These are phyloP conservation scores for Manihot esculenta DNA, from an alignment of 441 rosid genomes.

Conservation along the genomic window DNA sequence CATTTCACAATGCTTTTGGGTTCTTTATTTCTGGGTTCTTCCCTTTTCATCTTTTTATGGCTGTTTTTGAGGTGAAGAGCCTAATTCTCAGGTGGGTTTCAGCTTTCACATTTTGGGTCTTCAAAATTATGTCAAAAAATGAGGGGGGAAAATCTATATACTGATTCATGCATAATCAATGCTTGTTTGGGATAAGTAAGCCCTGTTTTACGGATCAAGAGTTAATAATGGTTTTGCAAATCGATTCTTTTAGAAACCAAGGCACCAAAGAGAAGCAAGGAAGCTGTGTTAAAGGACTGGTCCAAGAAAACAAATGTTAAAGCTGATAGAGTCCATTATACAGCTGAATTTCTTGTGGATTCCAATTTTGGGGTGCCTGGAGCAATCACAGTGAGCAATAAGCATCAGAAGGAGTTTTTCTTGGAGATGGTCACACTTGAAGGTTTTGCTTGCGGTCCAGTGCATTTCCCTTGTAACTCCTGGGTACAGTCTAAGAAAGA, in stretches of 20 bases:
- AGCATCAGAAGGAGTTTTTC: constrained; percentile 85
- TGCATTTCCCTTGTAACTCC: constrained; percentile 91
- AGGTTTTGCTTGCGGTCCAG: constrained; percentile 80
- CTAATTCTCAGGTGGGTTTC: not conserved
- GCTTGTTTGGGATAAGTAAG: not conserved
- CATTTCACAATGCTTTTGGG: not conserved
- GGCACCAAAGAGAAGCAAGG: constrained; percentile 67
- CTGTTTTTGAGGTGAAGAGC: constrained; percentile 2
- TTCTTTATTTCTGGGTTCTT: constrained; percentile 2
- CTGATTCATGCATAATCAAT: not conserved
- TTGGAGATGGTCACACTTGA: constrained; percentile 79
- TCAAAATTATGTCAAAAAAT: constrained; percentile 1
- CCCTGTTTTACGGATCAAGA: not conserved
- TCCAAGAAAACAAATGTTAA: constrained; percentile 66
- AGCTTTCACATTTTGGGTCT: constrained; percentile 7
- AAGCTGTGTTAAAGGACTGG: constrained; percentile 75
- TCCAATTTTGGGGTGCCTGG: constrained; percentile 79
- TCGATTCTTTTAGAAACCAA: constrained; percentile 51
- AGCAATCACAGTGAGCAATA: constrained; percentile 74
- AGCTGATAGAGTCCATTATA: constrained; percentile 76
- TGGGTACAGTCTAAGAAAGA: constrained; percentile 82
- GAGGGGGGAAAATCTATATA: not conserved
- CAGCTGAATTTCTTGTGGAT: constrained; percentile 75
- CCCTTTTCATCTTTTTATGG: not conserved
- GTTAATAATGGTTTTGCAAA: not conserved